phyloP scores from a whole-genome alignment of 2,329 filamentous ascomycete species.

The Epichloe gansuensis region DNA sequence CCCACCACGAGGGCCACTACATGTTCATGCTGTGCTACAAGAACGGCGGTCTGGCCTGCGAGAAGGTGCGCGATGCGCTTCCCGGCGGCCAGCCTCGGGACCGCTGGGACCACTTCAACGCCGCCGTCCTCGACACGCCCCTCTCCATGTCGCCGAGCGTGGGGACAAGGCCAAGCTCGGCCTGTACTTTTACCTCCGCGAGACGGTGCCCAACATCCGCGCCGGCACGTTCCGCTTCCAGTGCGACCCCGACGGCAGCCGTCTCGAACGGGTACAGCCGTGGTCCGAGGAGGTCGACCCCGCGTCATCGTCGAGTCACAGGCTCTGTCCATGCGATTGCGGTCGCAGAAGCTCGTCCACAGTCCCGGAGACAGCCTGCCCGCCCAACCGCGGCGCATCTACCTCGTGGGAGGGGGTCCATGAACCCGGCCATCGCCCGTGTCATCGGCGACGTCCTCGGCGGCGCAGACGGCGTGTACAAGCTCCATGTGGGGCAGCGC shows the following conservation, averaged over 20 bases:
- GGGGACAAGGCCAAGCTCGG: slow-evolving; percentile 64
- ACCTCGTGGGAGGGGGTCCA: slow-evolving; percentile 84
- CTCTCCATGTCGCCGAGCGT: slow-evolving; percentile 48
- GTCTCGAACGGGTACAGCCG: slow-evolving; percentile 24
- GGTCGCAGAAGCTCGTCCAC: slow-evolving; percentile 64
- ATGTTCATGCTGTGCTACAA: slow-evolving; percentile 99
- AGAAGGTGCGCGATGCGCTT: slow-evolving; percentile 75
- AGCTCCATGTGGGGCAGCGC: slow-evolving; percentile 86
- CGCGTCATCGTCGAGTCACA: slow-evolving; percentile 90
- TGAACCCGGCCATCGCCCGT: slow-evolving; percentile 79
- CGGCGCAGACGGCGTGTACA: slow-evolving; percentile 79
- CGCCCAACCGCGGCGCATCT: slow-evolving; percentile 76
- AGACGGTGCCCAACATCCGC: slow-evolving; percentile 86
- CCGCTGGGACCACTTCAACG: slow-evolving; percentile 76
- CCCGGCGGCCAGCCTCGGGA: slow-evolving; percentile 32
- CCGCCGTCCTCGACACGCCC: slow-evolving; percentile 54
- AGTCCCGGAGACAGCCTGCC: slow-evolving; percentile 46
- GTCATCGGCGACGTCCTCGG: slow-evolving; percentile 82
- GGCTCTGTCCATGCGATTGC: slow-evolving; percentile 77
- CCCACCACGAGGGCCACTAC: slow-evolving; percentile 83
- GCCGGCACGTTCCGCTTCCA: slow-evolving; percentile 80
- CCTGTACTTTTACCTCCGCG: slow-evolving; percentile 88
- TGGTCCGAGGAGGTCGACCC: slow-evolving; percentile 54
- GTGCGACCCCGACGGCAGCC: slow-evolving; percentile 42
- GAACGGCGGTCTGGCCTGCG: slow-evolving; percentile 87